Conservation (phyloP, 2,329 filamentous ascomycete genomes). For the Ramularia collo-cygni region DNA sequence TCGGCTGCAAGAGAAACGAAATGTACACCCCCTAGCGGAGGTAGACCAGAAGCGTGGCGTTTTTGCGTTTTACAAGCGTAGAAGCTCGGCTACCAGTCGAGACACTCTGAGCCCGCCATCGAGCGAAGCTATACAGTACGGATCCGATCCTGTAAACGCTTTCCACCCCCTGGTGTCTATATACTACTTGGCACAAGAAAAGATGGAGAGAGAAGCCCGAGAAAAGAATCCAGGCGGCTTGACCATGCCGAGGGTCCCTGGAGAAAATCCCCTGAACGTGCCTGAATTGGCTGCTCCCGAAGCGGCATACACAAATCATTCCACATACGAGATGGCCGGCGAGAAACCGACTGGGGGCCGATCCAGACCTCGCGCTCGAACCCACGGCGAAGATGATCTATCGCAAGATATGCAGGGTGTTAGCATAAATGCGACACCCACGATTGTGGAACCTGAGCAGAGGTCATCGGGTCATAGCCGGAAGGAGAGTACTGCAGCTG, state of each 20-base stretch:
- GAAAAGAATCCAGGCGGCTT: slow-evolving; percentile 55
- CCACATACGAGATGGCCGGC: slow-evolving; percentile 79
- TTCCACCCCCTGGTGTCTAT: slow-evolving; percentile 88
- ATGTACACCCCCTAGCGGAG: slow-evolving; percentile 48
- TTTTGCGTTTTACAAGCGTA: slow-evolving; percentile 94
- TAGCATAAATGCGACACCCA: slow-evolving; percentile 48
- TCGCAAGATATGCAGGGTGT: slow-evolving; percentile 64
- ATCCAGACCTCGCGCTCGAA: slow-evolving; percentile 76
- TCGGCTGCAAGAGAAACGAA: slow-evolving; percentile 62
- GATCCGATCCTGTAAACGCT: slow-evolving; percentile 83
- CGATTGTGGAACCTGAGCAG: slow-evolving; percentile 41
- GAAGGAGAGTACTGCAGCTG: slow-evolving; percentile 81
- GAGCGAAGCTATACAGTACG: slow-evolving; percentile 72
- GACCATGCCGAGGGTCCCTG: slow-evolving; percentile 50
- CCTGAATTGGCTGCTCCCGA: slow-evolving; percentile 75
- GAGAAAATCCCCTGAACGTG: slow-evolving; percentile 53
- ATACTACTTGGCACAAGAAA: slow-evolving; percentile 94
- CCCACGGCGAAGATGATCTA: slow-evolving; percentile 89
- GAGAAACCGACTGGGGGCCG: slow-evolving; percentile 80
- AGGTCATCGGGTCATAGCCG: slow-evolving; percentile 48
- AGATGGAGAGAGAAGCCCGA: slow-evolving; percentile 69
- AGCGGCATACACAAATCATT: slow-evolving; percentile 80
- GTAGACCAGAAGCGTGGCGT: slow-evolving; percentile 87
- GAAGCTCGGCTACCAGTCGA: slow-evolving; percentile 80
- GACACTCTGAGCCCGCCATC: slow-evolving; percentile 83